phyloP scores from a whole-genome alignment of 768 basidiomycete species.

The Termitomyces sp. region DNA sequence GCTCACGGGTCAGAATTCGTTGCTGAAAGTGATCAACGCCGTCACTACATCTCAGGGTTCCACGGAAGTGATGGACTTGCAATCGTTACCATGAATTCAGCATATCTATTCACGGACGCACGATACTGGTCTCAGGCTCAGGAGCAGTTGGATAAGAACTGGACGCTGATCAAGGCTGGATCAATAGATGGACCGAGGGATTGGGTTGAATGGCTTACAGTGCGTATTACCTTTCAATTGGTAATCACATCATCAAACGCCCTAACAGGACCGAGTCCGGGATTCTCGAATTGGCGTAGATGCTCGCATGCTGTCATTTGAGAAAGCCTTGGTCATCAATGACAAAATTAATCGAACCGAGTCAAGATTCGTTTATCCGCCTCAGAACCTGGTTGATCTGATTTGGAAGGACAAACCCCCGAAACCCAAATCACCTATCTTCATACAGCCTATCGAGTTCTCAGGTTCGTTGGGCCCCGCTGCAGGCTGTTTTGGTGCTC shows the following conservation, averaged over 20 bases:
- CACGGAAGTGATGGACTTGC: conserved; percentile 58
- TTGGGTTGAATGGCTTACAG: conserved; percentile 78
- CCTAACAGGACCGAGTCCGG: conserved; percentile 28
- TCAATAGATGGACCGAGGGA: conserved; percentile 48
- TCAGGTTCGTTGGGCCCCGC: conserved; percentile 34
- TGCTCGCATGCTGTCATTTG: conserved; percentile 75
- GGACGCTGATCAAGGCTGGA: conserved; percentile 62
- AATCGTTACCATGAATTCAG: conserved; percentile 56
- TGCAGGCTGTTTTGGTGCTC: not conserved
- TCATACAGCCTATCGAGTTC: conserved; percentile 66
- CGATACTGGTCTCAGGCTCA: conserved; percentile 81
- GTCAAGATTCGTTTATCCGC: conserved; percentile 72
- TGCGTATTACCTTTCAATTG: conserved; percentile 16
- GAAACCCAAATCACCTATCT: conserved; percentile 60
- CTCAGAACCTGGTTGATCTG: conserved; percentile 79
- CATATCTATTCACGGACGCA: conserved; percentile 76
- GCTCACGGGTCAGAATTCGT: conserved; percentile 84
- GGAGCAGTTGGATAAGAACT: conserved; percentile 65
- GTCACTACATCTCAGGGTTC: conserved; percentile 72
- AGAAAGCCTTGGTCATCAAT: conserved; percentile 58
- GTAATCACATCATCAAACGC: not conserved
- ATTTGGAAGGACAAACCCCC: conserved; percentile 75
- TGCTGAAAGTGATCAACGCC: conserved; percentile 66
- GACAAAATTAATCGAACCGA: conserved; percentile 43
- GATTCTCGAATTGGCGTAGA: conserved; percentile 71